These are phyloP conservation scores for Sparassis latifolia DNA, from an alignment of 1,284 basidiomycete genomes.

Conservation along the genomic window DNA sequence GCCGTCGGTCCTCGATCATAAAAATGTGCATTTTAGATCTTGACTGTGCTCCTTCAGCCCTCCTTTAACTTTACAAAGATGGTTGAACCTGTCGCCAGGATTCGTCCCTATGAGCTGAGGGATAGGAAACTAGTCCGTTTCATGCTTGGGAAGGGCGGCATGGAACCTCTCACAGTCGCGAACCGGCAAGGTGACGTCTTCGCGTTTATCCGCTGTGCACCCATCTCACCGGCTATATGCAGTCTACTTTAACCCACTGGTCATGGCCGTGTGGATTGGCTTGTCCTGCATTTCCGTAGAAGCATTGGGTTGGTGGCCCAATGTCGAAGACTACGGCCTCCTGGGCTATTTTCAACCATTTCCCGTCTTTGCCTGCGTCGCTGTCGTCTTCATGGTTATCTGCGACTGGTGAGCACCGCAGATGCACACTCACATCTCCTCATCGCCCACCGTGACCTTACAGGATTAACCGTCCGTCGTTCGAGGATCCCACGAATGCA, in stretches of 20 bases:
- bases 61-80: slow-evolving; percentile 5
- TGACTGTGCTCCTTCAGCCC: too few species aligned
- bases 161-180: slow-evolving; percentile 67
- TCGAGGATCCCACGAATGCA: slow-evolving; percentile 50
- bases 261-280: slow-evolving; percentile 52
- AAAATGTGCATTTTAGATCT: too few species aligned
- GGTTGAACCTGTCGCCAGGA: slow-evolving; percentile 33
- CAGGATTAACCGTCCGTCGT: slow-evolving; percentile 67
- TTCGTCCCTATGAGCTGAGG: slow-evolving; percentile 43
- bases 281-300: slow-evolving; percentile 54
- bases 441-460: background rate
- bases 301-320: slow-evolving; percentile 62
- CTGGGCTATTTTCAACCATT: slow-evolving; percentile 52
- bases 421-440: background rate
- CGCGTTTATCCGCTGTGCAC: slow-evolving; percentile 1
- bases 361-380: slow-evolving; percentile 57
- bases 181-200: slow-evolving; percentile 48
- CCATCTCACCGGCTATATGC: slow-evolving; percentile 2
- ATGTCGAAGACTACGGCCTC: slow-evolving; percentile 27
- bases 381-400: slow-evolving; percentile 59
- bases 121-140: slow-evolving; percentile 62
- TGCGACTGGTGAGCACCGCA: slow-evolving; percentile 58
- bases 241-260: slow-evolving; percentile 60
- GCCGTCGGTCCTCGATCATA: too few species aligned
- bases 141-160: slow-evolving; percentile 58